phyloP scores from a whole-genome alignment of 1,139 yeast species.

The Blastobotrys ciferrii region DNA sequence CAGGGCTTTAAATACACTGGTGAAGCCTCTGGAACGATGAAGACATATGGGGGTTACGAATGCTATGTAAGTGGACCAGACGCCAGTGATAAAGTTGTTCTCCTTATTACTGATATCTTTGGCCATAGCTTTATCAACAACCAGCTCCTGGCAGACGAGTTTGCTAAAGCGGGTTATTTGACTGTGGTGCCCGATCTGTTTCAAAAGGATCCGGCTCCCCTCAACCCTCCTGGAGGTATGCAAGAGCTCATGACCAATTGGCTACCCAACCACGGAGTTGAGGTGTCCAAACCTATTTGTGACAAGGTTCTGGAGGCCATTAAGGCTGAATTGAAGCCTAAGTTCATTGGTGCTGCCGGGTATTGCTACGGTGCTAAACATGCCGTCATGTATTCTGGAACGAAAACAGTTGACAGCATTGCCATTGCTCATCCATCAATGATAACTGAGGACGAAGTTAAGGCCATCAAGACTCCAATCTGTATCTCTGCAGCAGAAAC shows the following conservation, averaged over 20 bases:
- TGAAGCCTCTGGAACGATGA: constrained; percentile 45
- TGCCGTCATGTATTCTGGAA: constrained; percentile 52
- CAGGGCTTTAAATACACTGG: constrained; percentile 21
- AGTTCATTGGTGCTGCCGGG: constrained; percentile 62
- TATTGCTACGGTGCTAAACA: constrained; percentile 84
- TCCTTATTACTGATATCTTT: constrained; percentile 64
- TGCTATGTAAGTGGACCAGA: constrained; percentile 58
- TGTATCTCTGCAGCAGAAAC: constrained; percentile 69
- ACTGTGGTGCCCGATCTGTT: constrained; percentile 76
- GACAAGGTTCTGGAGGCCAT: constrained; percentile 47
- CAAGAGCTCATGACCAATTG: constrained; percentile 44
- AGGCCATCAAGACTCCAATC: constrained; percentile 57
- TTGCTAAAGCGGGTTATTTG: constrained; percentile 59
- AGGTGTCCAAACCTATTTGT: constrained; percentile 43
- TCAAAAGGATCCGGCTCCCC: constrained; percentile 48
- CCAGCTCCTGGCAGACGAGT: constrained; percentile 64
- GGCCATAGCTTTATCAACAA: constrained; percentile 61
- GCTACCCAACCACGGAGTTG: constrained; percentile 54
- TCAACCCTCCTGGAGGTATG: constrained; percentile 29
- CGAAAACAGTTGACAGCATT: constrained; percentile 49
- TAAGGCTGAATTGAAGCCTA: constrained; percentile 47
- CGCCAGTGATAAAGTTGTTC: constrained; percentile 47
- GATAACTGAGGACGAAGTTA: constrained; percentile 61
- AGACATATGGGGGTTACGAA: constrained; percentile 46
- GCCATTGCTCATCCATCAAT: constrained; percentile 83